phyloP scores from a whole-genome alignment of 352 stramenopile genomes.

The Globisporangium mamillatum region DNA sequence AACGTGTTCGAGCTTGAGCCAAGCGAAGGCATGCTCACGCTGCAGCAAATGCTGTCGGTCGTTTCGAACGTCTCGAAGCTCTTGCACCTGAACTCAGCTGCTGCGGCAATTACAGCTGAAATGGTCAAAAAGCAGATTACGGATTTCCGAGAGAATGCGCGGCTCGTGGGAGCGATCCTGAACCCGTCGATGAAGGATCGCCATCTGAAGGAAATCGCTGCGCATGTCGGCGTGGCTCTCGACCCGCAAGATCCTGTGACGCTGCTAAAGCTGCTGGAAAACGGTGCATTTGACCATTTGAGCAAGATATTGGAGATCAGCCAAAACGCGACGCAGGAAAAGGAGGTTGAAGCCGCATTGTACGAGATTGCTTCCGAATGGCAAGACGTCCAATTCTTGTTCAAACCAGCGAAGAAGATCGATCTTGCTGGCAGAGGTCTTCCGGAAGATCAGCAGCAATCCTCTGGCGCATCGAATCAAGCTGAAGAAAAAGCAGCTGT shows the following conservation, averaged over 20 bases:
- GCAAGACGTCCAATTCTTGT: slow-evolving; percentile 36
- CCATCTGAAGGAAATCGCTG: slow-evolving; percentile 57
- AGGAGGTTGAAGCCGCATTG: slow-evolving; percentile 55
- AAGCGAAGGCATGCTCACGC: slow-evolving; percentile 36
- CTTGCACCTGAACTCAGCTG: slow-evolving; percentile 49
- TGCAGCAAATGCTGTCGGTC: slow-evolving; percentile 58
- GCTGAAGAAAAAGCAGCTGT: not conserved
- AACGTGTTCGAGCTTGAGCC: slow-evolving; percentile 72
- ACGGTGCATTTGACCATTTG: slow-evolving; percentile 59
- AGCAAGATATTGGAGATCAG: slow-evolving; percentile 55
- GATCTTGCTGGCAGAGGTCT: not conserved
- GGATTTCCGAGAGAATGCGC: slow-evolving; percentile 67
- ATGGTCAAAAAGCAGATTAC: slow-evolving; percentile 77
- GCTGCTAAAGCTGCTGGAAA: slow-evolving; percentile 68
- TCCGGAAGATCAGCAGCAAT: not conserved
- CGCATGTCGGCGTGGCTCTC: slow-evolving; percentile 41
- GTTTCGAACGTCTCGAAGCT: slow-evolving; percentile 57
- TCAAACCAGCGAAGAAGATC: slow-evolving; percentile 26
- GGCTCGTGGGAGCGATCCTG: slow-evolving; percentile 60
- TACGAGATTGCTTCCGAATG: slow-evolving; percentile 49
- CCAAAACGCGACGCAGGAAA: slow-evolving; percentile 59
- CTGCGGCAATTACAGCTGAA: slow-evolving; percentile 62
- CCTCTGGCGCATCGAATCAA: not conserved
- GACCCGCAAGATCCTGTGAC: slow-evolving; percentile 52
- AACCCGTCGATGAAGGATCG: slow-evolving; percentile 66